phyloP scores from a whole-genome alignment of 2,329 filamentous ascomycete species.

The Cladosporium sp. region DNA sequence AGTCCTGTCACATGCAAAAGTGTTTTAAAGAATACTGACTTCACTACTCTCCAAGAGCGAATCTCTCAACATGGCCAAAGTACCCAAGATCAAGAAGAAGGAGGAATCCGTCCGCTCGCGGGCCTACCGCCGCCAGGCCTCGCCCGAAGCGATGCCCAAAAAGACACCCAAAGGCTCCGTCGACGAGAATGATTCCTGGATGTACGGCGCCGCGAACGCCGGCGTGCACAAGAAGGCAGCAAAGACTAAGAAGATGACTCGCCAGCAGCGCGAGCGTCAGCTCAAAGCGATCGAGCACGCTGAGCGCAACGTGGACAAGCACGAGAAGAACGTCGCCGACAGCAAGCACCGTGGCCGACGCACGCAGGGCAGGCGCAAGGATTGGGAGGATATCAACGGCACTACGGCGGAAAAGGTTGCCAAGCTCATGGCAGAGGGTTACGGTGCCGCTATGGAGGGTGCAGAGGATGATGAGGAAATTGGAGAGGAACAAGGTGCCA shows the following conservation, averaged over 20 bases:
- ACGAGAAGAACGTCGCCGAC: constrained; percentile 50
- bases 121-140: constrained; percentile 65
- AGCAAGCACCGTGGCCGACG: constrained; percentile 44
- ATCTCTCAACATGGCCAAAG: constrained; percentile 36
- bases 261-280: constrained; percentile 49
- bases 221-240: constrained; percentile 61
- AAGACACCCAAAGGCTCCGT: constrained; percentile 40
- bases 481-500: not conserved
- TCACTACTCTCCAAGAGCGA: not conserved
- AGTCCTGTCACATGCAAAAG: not conserved
- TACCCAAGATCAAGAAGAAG: constrained; percentile 42
- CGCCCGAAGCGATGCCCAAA: constrained; percentile 46
- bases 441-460: constrained; percentile 4
- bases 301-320: constrained; percentile 48
- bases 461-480: constrained; percentile 7
- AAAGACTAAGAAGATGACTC: constrained; percentile 50
- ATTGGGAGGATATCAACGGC: constrained; percentile 31
- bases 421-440: constrained; percentile 2
- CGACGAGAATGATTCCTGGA: constrained; percentile 52
- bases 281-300: constrained; percentile 51
- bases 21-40: not conserved
- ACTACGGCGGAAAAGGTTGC: constrained; percentile 15
- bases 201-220: constrained; percentile 62
- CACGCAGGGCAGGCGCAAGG: constrained; percentile 28
- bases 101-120: constrained; percentile 64